Evolutionary conservation across 164 flowering plant species (phyloP).

Genomic region (Vitis vinifera): ASM3070453v1 NC_081818.1:7532501-7533000

Average conservation of each 20-base stretch:
- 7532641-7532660: too few species aligned
- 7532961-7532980: conserved; percentile 2
- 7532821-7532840: conserved; percentile 33
- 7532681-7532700: background rate
- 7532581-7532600: too few species aligned
- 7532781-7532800: background rate
- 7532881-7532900: conserved; percentile 26
- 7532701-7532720: background rate
- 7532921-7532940: background rate
- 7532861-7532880: conserved; percentile 31
- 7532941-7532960: too few species aligned
- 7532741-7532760: background rate
- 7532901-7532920: background rate
- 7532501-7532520: too few species aligned
- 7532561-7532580: too few species aligned
- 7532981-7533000: too few species aligned
- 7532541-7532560: too few species aligned
- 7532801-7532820: conserved; percentile 1
- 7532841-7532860: conserved; percentile 39
- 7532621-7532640: too few species aligned
- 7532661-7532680: background rate
- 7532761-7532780: background rate
- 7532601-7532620: too few species aligned
- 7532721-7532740: background rate
- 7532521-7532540: too few species aligned